These are phyloP conservation scores for Aureobasidium subglaciale DNA, from an alignment of 2,329 filamentous ascomycete species.

Conservation along the genomic window DNA sequence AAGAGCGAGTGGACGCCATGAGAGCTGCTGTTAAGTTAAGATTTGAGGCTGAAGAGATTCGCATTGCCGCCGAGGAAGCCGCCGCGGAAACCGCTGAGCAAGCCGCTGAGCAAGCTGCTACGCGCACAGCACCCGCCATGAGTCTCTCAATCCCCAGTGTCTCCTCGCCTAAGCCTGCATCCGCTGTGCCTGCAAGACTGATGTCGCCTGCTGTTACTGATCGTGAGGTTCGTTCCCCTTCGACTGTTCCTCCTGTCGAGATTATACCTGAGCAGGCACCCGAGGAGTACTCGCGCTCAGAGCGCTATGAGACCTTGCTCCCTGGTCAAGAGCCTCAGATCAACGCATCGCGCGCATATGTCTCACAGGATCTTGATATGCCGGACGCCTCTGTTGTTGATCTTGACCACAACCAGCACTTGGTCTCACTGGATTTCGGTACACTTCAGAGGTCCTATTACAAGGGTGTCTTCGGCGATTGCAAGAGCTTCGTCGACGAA, in stretches of 20 bases:
- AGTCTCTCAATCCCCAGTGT: neutral
- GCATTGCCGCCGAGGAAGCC: too few species aligned
- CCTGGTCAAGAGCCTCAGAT: constrained; percentile 20
- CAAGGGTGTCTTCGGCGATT: constrained; percentile 20
- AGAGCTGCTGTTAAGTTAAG: too few species aligned
- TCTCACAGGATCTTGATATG: neutral
- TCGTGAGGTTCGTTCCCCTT: constrained; percentile 26
- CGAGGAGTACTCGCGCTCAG: constrained; percentile 30
- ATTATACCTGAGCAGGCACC: constrained; percentile 21
- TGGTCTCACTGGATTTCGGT: constrained; percentile 25
- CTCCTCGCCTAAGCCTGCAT: constrained; percentile 11
- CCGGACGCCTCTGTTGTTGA: neutral
- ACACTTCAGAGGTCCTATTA: constrained; percentile 29
- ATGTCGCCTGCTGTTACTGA: constrained; percentile 6
- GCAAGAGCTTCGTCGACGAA: constrained; percentile 21
- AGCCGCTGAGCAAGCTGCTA: too few species aligned
- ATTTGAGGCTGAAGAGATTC: too few species aligned
- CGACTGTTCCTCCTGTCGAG: constrained; percentile 25
- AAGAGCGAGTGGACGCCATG: too few species aligned
- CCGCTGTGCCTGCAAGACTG: constrained; percentile 11
- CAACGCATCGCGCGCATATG: neutral
- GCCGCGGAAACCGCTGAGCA: too few species aligned
- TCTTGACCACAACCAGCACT: constrained; percentile 15
- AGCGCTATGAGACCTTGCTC: constrained; percentile 28
- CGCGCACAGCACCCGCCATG: too few species aligned